Evolutionary conservation across 2,329 filamentous ascomycete genomes (phyloP).

Genomic region (Colletotrichum paranaense): DNA sequence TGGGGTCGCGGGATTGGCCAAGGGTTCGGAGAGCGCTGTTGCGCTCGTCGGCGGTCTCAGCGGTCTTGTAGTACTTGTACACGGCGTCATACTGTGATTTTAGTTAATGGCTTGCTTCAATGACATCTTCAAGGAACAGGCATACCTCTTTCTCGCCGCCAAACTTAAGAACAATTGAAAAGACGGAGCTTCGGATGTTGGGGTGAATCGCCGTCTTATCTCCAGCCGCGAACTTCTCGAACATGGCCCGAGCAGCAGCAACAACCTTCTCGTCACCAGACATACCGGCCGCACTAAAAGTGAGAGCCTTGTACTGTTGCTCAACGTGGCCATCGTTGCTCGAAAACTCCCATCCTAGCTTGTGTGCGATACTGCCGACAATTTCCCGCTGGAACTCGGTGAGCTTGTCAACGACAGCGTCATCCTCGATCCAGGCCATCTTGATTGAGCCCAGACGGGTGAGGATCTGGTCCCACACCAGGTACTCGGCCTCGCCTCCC

Average conservation of each 20-base stretch:
- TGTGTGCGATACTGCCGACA: slow-evolving; percentile 82
- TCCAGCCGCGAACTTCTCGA: slow-evolving; percentile 83
- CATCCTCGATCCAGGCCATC: slow-evolving; percentile 87
- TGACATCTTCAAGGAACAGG: background rate
- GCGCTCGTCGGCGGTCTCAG: slow-evolving; percentile 74
- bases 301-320: slow-evolving; percentile 93
- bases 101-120: slow-evolving; percentile 28
- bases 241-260: slow-evolving; percentile 88
- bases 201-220: slow-evolving; percentile 88
- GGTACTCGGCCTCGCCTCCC: slow-evolving; percentile 85
- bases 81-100: slow-evolving; percentile 75
- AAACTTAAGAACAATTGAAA: slow-evolving; percentile 84
- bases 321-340: slow-evolving; percentile 88
- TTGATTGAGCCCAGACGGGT: slow-evolving; percentile 83
- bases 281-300: slow-evolving; percentile 87
- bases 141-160: slow-evolving; percentile 84
- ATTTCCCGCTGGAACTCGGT: slow-evolving; percentile 86
- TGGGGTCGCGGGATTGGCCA: slow-evolving; percentile 80
- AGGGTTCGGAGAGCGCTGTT: slow-evolving; percentile 89
- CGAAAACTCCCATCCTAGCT: slow-evolving; percentile 88
- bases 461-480: slow-evolving; percentile 95
- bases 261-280: slow-evolving; percentile 83
- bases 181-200: slow-evolving; percentile 89
- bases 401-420: slow-evolving; percentile 77
- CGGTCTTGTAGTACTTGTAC: slow-evolving; percentile 67